Conservation (phyloP, 352 stramenopile genomes). For the Phytophthora macrochlamydospora region DNA sequence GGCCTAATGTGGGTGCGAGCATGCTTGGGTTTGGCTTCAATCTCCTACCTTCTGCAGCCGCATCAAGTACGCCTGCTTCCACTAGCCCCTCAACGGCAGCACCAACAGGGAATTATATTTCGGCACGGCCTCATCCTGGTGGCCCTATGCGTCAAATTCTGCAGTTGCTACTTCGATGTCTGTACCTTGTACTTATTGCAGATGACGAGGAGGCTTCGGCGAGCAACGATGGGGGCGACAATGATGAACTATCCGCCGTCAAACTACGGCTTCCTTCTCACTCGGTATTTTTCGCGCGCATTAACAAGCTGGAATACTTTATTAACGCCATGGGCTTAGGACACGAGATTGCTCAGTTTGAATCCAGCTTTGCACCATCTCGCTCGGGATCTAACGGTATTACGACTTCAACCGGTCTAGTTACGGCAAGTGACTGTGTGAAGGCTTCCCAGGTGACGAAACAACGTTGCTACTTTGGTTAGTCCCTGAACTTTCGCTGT, state of each 20-base stretch:
- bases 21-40: conserved; percentile 69
- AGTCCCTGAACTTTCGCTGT: conserved; percentile 64
- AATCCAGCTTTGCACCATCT: conserved; percentile 76
- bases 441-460: conserved; percentile 76
- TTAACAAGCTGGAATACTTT: conserved; percentile 89
- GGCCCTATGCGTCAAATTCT: conserved; percentile 86
- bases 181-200: conserved; percentile 71
- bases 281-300: conserved; percentile 71
- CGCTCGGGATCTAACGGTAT: conserved; percentile 45
- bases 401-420: conserved; percentile 45
- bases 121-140: conserved; percentile 71
- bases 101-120: conserved; percentile 44
- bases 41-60: conserved; percentile 41
- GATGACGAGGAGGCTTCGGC: conserved; percentile 42
- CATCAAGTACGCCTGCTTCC: conserved; percentile 14
- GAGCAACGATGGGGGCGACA: conserved; percentile 29
- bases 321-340: conserved; percentile 80
- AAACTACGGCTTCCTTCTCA: conserved; percentile 55
- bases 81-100: conserved; percentile 19
- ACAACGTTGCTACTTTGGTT: conserved; percentile 81
- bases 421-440: conserved; percentile 61
- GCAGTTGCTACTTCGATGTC: conserved; percentile 70
- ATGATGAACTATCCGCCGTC: conserved; percentile 28
- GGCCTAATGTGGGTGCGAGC: conserved; percentile 28
- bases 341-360: conserved; percentile 70